phyloP scores from a whole-genome alignment of 148 eudicot genomes.

The Mesembryanthemum crystallinum region DNA sequence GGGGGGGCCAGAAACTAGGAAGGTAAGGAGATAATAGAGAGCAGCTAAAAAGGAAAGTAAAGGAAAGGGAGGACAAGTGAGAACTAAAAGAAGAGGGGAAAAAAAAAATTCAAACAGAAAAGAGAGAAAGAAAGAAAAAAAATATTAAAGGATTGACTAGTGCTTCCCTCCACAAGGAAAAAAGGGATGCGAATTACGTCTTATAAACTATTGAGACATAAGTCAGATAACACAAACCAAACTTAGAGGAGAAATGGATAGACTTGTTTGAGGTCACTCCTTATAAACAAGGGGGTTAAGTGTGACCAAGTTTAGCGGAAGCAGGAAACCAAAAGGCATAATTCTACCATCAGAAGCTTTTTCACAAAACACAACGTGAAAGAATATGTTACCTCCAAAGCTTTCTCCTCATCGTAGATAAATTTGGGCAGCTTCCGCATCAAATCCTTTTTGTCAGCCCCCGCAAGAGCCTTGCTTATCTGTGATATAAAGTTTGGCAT shows the following conservation, averaged over 20 bases:
- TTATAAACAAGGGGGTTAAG: not conserved
- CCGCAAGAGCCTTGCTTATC: conserved; percentile 85
- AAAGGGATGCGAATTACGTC: not conserved
- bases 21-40: too few relatives aligned
- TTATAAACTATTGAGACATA: not conserved
- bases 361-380: not conserved
- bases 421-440: conserved; percentile 81
- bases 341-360: not conserved
- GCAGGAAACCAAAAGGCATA: not conserved
- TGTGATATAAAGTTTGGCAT: conserved; percentile 15
- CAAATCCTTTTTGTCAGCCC: conserved; percentile 75
- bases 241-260: not conserved
- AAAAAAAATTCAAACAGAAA: not conserved
- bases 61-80: not conserved
- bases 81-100: not conserved
- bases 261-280: not conserved
- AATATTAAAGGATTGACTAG: not conserved
- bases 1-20: too few relatives aligned
- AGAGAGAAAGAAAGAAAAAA: too few relatives aligned
- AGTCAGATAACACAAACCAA: not conserved
- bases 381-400: conserved; percentile 58
- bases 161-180: not conserved
- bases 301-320: not conserved
- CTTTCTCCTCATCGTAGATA: conserved; percentile 86
- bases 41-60: too few relatives aligned